Conservation (phyloP, 108 stramenopile species). For the Cyclotella cryptica region DNA sequence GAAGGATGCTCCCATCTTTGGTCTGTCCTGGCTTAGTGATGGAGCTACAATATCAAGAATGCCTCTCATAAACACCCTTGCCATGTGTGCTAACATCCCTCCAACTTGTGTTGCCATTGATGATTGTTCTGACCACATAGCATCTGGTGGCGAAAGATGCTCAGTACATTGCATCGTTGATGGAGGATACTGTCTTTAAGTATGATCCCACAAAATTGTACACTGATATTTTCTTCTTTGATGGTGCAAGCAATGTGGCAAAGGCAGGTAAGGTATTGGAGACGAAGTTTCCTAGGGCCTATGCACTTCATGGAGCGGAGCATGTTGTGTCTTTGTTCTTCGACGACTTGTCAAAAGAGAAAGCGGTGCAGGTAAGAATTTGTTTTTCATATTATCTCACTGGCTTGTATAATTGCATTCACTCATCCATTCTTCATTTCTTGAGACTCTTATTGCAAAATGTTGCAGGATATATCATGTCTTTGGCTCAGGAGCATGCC, state of each 20-base stretch:
- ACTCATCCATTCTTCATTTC: too few relatives aligned
- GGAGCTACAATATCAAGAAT: not conserved
- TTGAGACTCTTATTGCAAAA: constrained; percentile 10
- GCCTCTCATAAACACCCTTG: not conserved
- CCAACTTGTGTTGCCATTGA: not conserved
- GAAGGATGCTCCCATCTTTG: not conserved
- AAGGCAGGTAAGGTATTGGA: constrained; percentile 27
- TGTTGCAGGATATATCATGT: constrained; percentile 12
- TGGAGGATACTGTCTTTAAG: constrained; percentile 6
- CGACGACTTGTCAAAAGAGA: not conserved
- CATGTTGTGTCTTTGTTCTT: constrained; percentile 33
- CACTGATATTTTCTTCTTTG: constrained; percentile 37
- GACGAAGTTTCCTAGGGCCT: constrained; percentile 9
- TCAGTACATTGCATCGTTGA: not conserved
- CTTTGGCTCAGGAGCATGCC: constrained; percentile 8
- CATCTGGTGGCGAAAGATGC: constrained; percentile 33
- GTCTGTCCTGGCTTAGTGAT: too few relatives aligned
- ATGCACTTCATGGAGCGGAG: constrained; percentile 24
- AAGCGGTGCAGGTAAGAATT: not conserved
- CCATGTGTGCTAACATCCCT: not conserved
- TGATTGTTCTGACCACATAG: constrained; percentile 31
- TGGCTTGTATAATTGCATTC: too few relatives aligned
- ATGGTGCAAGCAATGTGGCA: constrained; percentile 34
- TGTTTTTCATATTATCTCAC: not conserved
- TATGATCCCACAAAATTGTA: constrained; percentile 16